Conservation (phyloP, 1,139 yeast genomes). For the Diutina scorzettiae region DNA sequence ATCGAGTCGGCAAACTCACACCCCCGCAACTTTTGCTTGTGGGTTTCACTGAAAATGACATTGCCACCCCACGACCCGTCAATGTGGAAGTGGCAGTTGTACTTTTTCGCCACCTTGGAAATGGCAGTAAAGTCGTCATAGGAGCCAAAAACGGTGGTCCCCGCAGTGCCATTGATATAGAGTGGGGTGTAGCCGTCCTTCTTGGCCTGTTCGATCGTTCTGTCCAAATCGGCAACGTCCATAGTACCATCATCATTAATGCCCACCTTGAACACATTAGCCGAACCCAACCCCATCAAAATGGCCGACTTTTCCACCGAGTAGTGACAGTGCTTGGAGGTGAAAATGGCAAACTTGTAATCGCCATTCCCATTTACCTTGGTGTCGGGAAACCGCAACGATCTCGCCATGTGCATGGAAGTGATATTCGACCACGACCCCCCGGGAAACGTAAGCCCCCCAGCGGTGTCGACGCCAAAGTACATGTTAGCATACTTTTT, state of each 20-base stretch:
- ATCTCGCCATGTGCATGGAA: conserved; percentile 66
- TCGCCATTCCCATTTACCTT: conserved; percentile 45
- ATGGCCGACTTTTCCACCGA: conserved; percentile 79
- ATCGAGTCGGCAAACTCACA: conserved; percentile 61
- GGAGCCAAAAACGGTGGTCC: conserved; percentile 82
- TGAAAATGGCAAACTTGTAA: conserved; percentile 53
- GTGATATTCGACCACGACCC: conserved; percentile 85
- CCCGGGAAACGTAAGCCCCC: conserved; percentile 80
- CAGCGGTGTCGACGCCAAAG: conserved; percentile 36
- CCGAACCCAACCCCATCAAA: conserved; percentile 58
- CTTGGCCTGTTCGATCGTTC: conserved; percentile 30
- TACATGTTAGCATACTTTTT: conserved; percentile 56
- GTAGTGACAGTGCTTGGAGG: conserved; percentile 69
- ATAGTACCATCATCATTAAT: conserved; percentile 48
- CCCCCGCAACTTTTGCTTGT: conserved; percentile 41
- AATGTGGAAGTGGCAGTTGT: conserved; percentile 64
- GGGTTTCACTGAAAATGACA: conserved; percentile 50
- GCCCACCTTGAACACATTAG: conserved; percentile 50
- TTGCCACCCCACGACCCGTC: conserved; percentile 95
- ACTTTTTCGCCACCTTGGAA: conserved; percentile 37
- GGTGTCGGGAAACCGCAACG: conserved; percentile 57
- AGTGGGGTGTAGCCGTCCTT: conserved; percentile 55
- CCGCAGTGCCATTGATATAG: conserved; percentile 76
- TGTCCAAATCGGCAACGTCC: conserved; percentile 36
- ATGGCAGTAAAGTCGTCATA: conserved; percentile 58